Conservation (phyloP, 441 rosid genomes). For the Erysimum cheiri region DNA sequence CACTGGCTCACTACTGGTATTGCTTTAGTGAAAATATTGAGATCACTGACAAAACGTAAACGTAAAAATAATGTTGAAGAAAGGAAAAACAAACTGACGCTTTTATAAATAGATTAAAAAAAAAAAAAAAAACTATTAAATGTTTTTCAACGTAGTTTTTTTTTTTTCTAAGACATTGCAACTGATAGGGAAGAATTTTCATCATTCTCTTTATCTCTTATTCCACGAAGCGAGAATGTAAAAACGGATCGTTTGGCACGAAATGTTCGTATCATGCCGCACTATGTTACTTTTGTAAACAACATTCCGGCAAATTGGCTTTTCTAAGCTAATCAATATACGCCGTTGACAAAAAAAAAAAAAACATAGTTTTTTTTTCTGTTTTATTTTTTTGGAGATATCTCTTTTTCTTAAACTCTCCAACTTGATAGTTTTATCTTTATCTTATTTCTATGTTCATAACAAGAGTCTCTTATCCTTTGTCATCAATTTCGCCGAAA, state of each 20-base stretch:
- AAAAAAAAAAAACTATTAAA: neutral
- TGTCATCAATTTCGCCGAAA: constrained; percentile 28
- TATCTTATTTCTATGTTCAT: constrained; percentile 32
- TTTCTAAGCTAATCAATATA: no score
- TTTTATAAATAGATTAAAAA: neutral
- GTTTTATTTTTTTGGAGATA: neutral
- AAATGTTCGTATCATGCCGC: no score
- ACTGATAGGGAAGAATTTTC: no score
- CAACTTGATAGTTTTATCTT: constrained; percentile 31
- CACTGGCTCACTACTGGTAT: neutral
- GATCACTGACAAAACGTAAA: constrained; percentile 18
- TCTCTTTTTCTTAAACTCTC: constrained; percentile 12
- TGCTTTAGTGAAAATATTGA: neutral
- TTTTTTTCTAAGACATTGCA: no score
- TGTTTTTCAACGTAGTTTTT: neutral
- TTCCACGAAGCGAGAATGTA: no score
- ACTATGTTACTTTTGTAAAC: no score
- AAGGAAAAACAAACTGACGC: neutral
- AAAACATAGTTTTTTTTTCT: no score
- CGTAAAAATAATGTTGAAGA: constrained; percentile 17
- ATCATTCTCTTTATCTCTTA: no score
- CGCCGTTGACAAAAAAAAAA: no score
- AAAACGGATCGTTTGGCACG: no score
- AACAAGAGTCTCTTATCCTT: constrained; percentile 41
- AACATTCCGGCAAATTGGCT: no score